Evolutionary conservation across 2,329 filamentous ascomycete genomes (phyloP).

Genomic region (Nakataea oryzae): DNA sequence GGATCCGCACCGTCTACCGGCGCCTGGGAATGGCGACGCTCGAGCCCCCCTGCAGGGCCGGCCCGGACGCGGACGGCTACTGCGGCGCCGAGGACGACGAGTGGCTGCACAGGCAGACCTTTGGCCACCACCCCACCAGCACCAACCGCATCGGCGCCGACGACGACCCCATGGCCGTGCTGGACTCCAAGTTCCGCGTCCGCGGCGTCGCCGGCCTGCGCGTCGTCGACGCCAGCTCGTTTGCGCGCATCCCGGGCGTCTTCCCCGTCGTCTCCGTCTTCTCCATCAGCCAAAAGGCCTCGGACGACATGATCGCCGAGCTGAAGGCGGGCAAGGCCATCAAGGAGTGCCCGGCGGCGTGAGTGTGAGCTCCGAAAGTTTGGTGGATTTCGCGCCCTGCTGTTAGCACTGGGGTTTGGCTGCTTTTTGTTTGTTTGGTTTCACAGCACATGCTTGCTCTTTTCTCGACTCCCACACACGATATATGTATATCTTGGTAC

Average conservation of each 20-base stretch:
- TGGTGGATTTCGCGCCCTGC: too few relatives aligned
- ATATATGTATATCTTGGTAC: too few relatives aligned
- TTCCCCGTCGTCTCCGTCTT: slow-evolving; percentile 37
- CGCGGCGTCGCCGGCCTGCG: slow-evolving; percentile 36
- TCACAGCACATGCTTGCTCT: too few relatives aligned
- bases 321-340: slow-evolving; percentile 1
- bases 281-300: slow-evolving; percentile 42
- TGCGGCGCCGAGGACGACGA: slow-evolving; percentile 3
- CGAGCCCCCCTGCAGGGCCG: slow-evolving; percentile 14
- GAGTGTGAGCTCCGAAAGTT: not conserved
- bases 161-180: slow-evolving; percentile 36
- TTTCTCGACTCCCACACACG: too few relatives aligned
- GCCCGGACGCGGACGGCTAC: slow-evolving; percentile 8
- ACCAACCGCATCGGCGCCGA: slow-evolving; percentile 40
- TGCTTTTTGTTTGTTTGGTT: too few relatives aligned
- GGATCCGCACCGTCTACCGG: slow-evolving; percentile 15
- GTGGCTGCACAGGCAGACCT: slow-evolving; percentile 3
- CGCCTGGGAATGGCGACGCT: slow-evolving; percentile 13
- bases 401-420: not conserved
- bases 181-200: slow-evolving; percentile 42
- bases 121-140: slow-evolving; percentile 41
- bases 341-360: not conserved
- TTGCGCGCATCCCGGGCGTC: slow-evolving; percentile 31
- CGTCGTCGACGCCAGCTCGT: slow-evolving; percentile 45
- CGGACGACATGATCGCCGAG: slow-evolving; percentile 31